A percentile compares a stretch with the other conserved stretches of the same genome.
Evolutionary conservation across 352 stramenopile species (phyloP).

Genomic region (Phytophthora idaei): DNA sequence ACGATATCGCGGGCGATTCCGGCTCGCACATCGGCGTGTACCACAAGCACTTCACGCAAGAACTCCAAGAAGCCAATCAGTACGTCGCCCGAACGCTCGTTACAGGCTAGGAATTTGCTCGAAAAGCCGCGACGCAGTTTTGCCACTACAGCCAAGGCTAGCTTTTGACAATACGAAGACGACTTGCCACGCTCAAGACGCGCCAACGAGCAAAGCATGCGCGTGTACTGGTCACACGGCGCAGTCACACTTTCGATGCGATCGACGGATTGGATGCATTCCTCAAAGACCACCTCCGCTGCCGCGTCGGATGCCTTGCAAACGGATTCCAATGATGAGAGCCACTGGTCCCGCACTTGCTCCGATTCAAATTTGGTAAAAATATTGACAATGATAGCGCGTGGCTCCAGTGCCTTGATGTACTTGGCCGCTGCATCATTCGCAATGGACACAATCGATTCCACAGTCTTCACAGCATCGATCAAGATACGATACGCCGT

Average conservation of each 20-base stretch:
- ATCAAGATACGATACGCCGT: conserved; percentile 78
- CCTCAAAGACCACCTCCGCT: conserved; percentile 65
- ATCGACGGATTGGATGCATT: conserved; percentile 65
- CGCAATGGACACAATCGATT: conserved; percentile 78
- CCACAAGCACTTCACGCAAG: conserved; percentile 68
- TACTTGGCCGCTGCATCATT: conserved; percentile 71
- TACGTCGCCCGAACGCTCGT: conserved; percentile 70
- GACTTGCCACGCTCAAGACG: conserved; percentile 56
- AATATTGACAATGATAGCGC: conserved; percentile 56
- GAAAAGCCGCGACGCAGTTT: conserved; percentile 80
- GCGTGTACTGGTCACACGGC: conserved; percentile 74
- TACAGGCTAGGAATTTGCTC: conserved; percentile 79
- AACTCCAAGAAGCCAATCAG: conserved; percentile 81
- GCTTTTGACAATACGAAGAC: conserved; percentile 50
- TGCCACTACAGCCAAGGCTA: conserved; percentile 55
- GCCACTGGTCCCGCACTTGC: conserved; percentile 85
- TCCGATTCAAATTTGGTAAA: conserved; percentile 71
- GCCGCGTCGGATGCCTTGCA: conserved; percentile 54
- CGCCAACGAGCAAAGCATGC: conserved; percentile 73
- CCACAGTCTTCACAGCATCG: conserved; percentile 83
- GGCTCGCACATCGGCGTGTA: conserved; percentile 54
- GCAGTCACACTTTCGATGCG: conserved; percentile 67
- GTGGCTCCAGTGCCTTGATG: conserved; percentile 52
- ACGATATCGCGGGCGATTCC: conserved; percentile 70
- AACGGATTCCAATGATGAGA: conserved; percentile 79